Evolutionary conservation across 805 yeast species (phyloP), one percentile per base, ranked within the genome.

Genomic region (Candida hungchunana): DNA sequence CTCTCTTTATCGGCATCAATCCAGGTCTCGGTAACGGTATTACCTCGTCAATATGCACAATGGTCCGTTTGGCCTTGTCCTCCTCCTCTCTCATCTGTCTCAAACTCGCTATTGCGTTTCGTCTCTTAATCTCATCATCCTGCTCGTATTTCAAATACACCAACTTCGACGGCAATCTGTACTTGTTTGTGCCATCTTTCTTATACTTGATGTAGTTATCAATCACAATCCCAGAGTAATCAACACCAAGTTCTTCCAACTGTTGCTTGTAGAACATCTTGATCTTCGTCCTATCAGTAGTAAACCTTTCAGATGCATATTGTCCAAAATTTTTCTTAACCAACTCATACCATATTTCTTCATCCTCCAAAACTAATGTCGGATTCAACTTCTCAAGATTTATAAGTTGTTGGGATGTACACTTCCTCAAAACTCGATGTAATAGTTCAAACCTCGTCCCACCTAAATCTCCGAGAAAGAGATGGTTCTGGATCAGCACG

Each of bases 281-380:
- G 11, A 53, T 42, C 28, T 51, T 52, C 3, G 16, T 7, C 2
- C 29, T 12, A 32, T 51, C 52, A 4, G 57, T 44, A 1, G 59
- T 48, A 37, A 36, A 64, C 6, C 55, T 39, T 18, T 58, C 60
- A 20, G 50, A 57, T 5, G 56, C 50, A 44, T 59, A 53, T n/a
- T 53, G 53, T 2, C 67, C 64, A 40, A 58, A 65, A 16, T 66
- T 63, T 25, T 42, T 50, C 31, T 46, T 49, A 7, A 66, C 30
- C 16, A 60, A 37, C 3, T 44, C 36, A 4, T 37, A 37, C 71
- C 71, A 66, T 2, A 61, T 37, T 9, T 56, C 57, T 31, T 62
- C 67, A 44, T 64, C 69, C 25, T 66, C 69, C 29, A 66, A 52
- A 1, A 64, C 44, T 18, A 60, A 47, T 15, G 46, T 39, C 1